Percentiles rank a stretch among this genome's conserved stretches.
Evolutionary conservation across 495 filamentous ascomycete genomes (phyloP).

Genomic region (Tetracladium setigerum): DNA sequence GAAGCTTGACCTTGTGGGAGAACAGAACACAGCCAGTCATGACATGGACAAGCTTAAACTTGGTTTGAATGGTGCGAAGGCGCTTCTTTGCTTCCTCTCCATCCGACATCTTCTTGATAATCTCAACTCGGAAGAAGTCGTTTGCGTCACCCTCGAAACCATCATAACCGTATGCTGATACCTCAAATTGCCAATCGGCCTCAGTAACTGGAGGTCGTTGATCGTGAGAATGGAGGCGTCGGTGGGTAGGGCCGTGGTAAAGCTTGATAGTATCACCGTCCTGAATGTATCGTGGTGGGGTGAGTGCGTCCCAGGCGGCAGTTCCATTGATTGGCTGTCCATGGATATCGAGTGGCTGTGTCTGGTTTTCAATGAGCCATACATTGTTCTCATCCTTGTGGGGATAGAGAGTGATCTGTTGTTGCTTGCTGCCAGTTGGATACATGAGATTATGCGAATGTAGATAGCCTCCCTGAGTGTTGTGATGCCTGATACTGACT

Average conservation of each 20-base stretch:
- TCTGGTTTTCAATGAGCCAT: slow-evolving; percentile 91
- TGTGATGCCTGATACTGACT: slow-evolving; percentile 80
- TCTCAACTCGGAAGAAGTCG: slow-evolving; percentile 90
- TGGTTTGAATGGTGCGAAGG: slow-evolving; percentile 89
- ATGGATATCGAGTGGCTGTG: slow-evolving; percentile 72
- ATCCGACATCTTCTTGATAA: slow-evolving; percentile 84
- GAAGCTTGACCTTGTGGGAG: slow-evolving; percentile 97
- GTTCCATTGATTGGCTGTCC: slow-evolving; percentile 72
- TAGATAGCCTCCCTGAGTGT: slow-evolving; percentile 95
- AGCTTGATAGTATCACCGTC: slow-evolving; percentile 75
- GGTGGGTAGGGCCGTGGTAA: slow-evolving; percentile 74
- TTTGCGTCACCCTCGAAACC: slow-evolving; percentile 97
- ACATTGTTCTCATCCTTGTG: slow-evolving; percentile 99
- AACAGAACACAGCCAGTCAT: slow-evolving; percentile 97
- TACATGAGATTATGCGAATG: slow-evolving; percentile 98
- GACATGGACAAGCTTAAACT: slow-evolving; percentile 88
- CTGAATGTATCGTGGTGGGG: slow-evolving; percentile 58
- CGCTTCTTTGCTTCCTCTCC: slow-evolving; percentile 68
- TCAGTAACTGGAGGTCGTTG: slow-evolving; percentile 95
- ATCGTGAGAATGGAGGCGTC: slow-evolving; percentile 93
- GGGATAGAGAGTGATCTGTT: slow-evolving; percentile 95
- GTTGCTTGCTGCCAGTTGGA: slow-evolving; percentile 92
- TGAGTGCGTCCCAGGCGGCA: slow-evolving; percentile 71
- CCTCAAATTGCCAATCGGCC: slow-evolving; percentile 97
- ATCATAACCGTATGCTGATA: slow-evolving; percentile 95